These are phyloP conservation scores for Daldinia loculata DNA, from an alignment of 495 filamentous ascomycete genomes.

Conservation along the genomic window DNA sequence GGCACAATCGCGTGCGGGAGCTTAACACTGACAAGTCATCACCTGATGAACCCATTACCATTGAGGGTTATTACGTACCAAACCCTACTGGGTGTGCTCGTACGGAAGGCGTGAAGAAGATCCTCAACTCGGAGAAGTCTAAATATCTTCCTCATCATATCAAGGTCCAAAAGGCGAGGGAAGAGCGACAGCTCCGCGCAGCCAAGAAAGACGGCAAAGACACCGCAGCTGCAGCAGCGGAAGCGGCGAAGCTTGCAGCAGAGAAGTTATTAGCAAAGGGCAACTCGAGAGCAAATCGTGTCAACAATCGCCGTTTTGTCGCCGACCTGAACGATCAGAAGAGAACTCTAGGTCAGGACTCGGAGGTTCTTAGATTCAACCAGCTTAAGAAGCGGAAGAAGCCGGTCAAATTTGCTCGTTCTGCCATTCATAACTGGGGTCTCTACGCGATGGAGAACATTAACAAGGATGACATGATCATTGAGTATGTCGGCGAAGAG, in stretches of 20 bases:
- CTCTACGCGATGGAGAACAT: slow-evolving; percentile 98
- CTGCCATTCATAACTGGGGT: slow-evolving; percentile 99
- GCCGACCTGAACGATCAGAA: slow-evolving; percentile 95
- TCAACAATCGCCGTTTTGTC: slow-evolving; percentile 91
- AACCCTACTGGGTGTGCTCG: slow-evolving; percentile 85
- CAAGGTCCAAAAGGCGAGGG: slow-evolving; percentile 87
- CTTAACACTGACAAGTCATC: slow-evolving; percentile 66
- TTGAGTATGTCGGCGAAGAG: slow-evolving; percentile 98
- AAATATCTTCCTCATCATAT: slow-evolving; percentile 98
- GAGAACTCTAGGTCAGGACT: slow-evolving; percentile 82
- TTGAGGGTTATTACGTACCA: slow-evolving; percentile 90
- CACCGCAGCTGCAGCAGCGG: slow-evolving; percentile 68
- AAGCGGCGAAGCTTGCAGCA: slow-evolving; percentile 77
- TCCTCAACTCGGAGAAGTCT: slow-evolving; percentile 94
- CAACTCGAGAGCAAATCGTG: slow-evolving; percentile 86
- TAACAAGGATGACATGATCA: slow-evolving; percentile 98
- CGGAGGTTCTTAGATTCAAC: slow-evolving; percentile 94
- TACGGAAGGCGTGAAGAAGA: slow-evolving; percentile 92
- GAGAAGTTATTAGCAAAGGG: slow-evolving; percentile 80
- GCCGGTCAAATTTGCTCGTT: slow-evolving; percentile 95
- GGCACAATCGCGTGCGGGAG: slow-evolving; percentile 85
- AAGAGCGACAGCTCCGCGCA: slow-evolving; percentile 83
- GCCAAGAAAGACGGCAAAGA: slow-evolving; percentile 72
- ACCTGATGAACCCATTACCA: slow-evolving; percentile 59
- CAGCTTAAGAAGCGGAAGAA: slow-evolving; percentile 99